Conservation (phyloP, 164 flowering plant species). For the Stephania japonica region DNA sequence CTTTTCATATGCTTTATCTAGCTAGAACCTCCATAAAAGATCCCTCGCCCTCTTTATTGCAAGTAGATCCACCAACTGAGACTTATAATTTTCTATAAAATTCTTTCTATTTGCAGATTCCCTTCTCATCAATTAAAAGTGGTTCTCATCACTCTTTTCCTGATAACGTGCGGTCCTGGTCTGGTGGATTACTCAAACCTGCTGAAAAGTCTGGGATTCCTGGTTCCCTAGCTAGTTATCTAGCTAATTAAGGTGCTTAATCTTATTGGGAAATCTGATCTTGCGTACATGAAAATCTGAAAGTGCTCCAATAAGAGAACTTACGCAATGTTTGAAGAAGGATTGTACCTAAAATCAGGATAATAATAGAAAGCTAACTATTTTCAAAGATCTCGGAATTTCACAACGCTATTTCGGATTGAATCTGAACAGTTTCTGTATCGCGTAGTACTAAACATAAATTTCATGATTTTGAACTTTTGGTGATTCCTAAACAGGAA, state of each 20-base stretch:
- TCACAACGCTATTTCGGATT: too few species aligned
- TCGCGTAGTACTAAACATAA: too few species aligned
- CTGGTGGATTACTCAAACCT: neutral
- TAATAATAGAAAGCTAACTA: too few species aligned
- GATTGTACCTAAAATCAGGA: too few species aligned
- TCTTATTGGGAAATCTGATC: conserved; percentile 1
- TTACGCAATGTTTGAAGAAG: too few species aligned
- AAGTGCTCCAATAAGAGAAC: neutral
- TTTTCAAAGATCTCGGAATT: too few species aligned
- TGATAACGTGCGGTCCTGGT: neutral
- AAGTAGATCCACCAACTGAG: conserved; percentile 1
- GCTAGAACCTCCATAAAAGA: neutral
- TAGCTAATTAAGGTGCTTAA: conserved; percentile 2
- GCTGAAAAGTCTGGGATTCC: neutral
- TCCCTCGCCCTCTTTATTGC: neutral
- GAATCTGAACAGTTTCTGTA: too few species aligned
- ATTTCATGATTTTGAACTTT: too few species aligned
- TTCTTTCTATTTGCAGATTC: neutral
- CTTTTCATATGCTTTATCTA: neutral
- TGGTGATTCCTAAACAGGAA: too few species aligned
- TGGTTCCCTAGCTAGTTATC: conserved; percentile 1
- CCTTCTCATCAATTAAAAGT: neutral
- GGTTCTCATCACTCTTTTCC: conserved; percentile 1
- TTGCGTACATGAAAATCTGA: neutral
- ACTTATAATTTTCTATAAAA: neutral